These are phyloP conservation scores for Chamaenerion angustifolium DNA, from an alignment of 345 rosid genomes.

Conservation along the genomic window DNA sequence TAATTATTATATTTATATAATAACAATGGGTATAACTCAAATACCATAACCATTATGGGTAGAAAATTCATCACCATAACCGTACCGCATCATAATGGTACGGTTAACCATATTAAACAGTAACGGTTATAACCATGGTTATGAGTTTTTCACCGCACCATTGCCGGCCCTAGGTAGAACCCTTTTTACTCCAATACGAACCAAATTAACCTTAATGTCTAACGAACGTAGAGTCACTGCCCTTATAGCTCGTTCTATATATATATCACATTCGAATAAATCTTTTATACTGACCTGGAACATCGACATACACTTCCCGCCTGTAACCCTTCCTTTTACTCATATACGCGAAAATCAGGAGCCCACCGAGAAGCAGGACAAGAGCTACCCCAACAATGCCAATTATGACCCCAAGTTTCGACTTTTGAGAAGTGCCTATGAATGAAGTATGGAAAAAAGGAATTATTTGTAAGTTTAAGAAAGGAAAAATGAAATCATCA, in stretches of 20 bases:
- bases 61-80: too few relatives aligned
- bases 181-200: too few relatives aligned
- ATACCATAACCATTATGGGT: too few relatives aligned
- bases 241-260: background rate
- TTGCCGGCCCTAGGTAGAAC: too few relatives aligned
- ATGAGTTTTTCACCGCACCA: too few relatives aligned
- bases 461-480: background rate
- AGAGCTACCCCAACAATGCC: slow-evolving; percentile 55
- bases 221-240: too few relatives aligned
- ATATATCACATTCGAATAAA: background rate
- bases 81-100: too few relatives aligned
- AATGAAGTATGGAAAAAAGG: slow-evolving; percentile 6
- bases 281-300: slow-evolving; percentile 45
- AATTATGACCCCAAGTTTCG: slow-evolving; percentile 53
- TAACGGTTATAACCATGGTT: too few relatives aligned
- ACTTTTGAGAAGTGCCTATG: slow-evolving; percentile 48
- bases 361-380: slow-evolving; percentile 40
- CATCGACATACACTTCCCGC: slow-evolving; percentile 83
- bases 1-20: too few relatives aligned
- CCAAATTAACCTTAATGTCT: too few relatives aligned
- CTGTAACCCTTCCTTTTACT: slow-evolving; percentile 49
- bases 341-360: slow-evolving; percentile 42
- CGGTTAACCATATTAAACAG: too few relatives aligned
- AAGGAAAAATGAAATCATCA: background rate
- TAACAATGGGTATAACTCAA: too few relatives aligned